Percentiles rank a stretch among this genome's conserved stretches.
These are phyloP conservation scores for Sphaerulina vaccinii DNA, from an alignment of 2,329 filamentous ascomycete species.

Conservation along the genomic window DNA sequence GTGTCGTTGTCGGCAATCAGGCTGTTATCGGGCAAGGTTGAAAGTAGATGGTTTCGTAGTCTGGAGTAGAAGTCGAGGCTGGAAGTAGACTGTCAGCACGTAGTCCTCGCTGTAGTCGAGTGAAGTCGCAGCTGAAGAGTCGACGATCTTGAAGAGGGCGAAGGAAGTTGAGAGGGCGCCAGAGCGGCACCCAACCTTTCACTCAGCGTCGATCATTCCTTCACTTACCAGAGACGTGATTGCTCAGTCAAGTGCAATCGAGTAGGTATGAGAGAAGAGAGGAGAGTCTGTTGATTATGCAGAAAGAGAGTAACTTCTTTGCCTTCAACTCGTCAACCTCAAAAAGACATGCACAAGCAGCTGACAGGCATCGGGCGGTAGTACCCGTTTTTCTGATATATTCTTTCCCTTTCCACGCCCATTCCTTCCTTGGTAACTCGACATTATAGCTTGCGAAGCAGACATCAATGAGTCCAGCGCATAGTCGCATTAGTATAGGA, in stretches of 20 bases:
- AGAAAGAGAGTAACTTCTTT: too few relatives aligned
- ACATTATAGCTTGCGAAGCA: neutral
- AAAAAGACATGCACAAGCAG: conserved; percentile 2
- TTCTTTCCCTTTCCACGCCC: conserved; percentile 9
- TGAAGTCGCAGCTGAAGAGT: neutral
- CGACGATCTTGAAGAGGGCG: too few relatives aligned
- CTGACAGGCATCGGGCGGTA: conserved; percentile 4
- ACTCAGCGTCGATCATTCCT: too few relatives aligned
- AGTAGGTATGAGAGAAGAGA: too few relatives aligned
- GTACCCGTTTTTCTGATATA: neutral
- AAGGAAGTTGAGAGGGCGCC: too few relatives aligned
- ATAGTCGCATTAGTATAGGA: neutral
- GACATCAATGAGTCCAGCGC: neutral
- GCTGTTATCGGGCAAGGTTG: conserved; percentile 8
- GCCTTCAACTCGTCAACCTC: neutral
- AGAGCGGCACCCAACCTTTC: too few relatives aligned
- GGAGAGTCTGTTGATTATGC: too few relatives aligned
- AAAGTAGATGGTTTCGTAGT: neutral
- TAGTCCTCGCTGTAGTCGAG: neutral
- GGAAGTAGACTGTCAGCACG: neutral
- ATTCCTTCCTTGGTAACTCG: neutral
- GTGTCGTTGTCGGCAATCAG: conserved; percentile 15
- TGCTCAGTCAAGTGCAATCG: too few relatives aligned
- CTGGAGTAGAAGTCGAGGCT: neutral
- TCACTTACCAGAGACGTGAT: too few relatives aligned